Base-by-base conservation (phyloP, 371 early-diverging fungal genomes). In the Apophysomyces ossiformis region DNA sequence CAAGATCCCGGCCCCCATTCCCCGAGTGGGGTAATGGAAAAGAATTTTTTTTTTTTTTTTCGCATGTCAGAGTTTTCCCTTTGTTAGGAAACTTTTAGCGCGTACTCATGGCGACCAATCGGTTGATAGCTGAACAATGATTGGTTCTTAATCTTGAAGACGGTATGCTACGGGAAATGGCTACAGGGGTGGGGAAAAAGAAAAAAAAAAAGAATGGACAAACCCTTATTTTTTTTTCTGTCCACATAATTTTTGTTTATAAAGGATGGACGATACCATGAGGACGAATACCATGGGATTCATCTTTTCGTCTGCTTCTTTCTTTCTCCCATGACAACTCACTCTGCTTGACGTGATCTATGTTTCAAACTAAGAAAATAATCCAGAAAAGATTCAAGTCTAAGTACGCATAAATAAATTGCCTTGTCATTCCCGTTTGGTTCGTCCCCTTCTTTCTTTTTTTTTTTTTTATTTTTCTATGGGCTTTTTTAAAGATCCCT, bases 31-130 rank as follows among this genome's bases (percentile, higher is more conserved):
- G 54, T 21, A 16, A 21, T 7, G 54, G 21, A 26, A 26, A 26
- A 26, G 32, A 26, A 26, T 26, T 26, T 26, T n/a, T n/a, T 50
- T 18, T 50, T 50, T 50, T 1, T 5, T 39, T 50, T 50, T 16
- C 54, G 21, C 54, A 50, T 50, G 54, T 50, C 54, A 50, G 54
- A 50, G 13, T 50, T 50, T 21, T 18, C 54, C 54, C 54, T 50
- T 21, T 50, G 54, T 18, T 18, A 50, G 54, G 54, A 50, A 50
- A 50, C 54, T 50, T 26, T 50, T 26, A 26, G 32, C 54, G 21
- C 54, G 16, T 50, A 50, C 21, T 50, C n/a, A 50, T 9, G 54
- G 16, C 54, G 54, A 50, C 54, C 54, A 50, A 50, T 50, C 54
- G 54, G 54, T 50, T 18, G 16, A 5, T 26, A 50, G 21, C 54